Evolutionary conservation across 2,329 filamentous ascomycete genomes (phyloP).

Genomic region (Aschersonia sp.): DNA sequence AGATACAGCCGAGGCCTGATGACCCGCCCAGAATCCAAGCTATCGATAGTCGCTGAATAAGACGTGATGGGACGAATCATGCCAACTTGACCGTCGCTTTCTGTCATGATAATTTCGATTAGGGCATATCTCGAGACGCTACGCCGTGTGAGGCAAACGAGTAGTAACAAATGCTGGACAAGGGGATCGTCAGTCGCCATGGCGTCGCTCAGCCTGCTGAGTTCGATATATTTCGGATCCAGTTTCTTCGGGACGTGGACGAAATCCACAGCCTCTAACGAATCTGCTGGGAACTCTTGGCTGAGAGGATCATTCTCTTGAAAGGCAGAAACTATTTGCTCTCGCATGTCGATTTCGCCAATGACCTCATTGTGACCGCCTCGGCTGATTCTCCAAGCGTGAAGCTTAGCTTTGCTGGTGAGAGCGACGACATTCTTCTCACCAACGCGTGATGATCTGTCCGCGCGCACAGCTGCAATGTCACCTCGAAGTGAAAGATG

Average conservation of each 20-base stretch:
- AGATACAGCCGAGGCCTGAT: slow-evolving; percentile 55
- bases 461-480: slow-evolving; percentile 66
- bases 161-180: slow-evolving; percentile 44
- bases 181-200: slow-evolving; percentile 34
- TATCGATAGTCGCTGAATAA: slow-evolving; percentile 39
- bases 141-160: slow-evolving; percentile 41
- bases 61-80: slow-evolving; percentile 55
- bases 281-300: slow-evolving; percentile 35
- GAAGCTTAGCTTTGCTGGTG: slow-evolving; percentile 62
- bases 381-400: slow-evolving; percentile 81
- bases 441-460: slow-evolving; percentile 56
- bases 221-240: slow-evolving; percentile 32
- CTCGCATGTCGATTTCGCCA: slow-evolving; percentile 56
- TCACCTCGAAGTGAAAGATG: slow-evolving; percentile 59
- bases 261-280: slow-evolving; percentile 69
- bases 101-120: slow-evolving; percentile 53
- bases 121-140: slow-evolving; percentile 53
- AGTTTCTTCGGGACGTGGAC: slow-evolving; percentile 46
- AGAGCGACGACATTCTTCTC: slow-evolving; percentile 75
- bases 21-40: slow-evolving; percentile 18
- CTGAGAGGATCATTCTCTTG: slow-evolving; percentile 35
- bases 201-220: slow-evolving; percentile 35
- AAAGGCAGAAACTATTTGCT: slow-evolving; percentile 48
- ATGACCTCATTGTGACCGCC: slow-evolving; percentile 69
- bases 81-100: slow-evolving; percentile 38